phyloP scores from a whole-genome alignment of 1,139 yeast genomes.

The Hansenula anomala region DNA sequence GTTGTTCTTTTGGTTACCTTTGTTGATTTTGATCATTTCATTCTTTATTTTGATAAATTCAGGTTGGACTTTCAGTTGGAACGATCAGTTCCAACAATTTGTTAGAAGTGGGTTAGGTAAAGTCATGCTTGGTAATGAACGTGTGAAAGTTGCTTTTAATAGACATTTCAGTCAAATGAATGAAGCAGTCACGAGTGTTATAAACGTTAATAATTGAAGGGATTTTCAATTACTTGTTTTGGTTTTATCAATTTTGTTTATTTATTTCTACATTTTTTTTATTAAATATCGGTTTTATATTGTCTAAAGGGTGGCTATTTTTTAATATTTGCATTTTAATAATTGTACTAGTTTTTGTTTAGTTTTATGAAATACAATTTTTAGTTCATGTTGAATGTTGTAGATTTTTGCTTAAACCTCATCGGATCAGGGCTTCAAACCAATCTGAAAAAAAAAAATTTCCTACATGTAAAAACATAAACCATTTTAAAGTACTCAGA shows the following conservation, averaged over 20 bases:
- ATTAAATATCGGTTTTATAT: neutral
- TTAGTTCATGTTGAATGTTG: too few relatives aligned
- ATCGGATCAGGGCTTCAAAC: slow-evolving; percentile 1
- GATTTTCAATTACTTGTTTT: neutral
- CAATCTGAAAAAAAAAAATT: neutral
- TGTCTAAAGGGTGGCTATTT: neutral
- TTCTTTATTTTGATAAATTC: slow-evolving; percentile 47
- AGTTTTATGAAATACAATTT: neutral
- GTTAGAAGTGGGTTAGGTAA: slow-evolving; percentile 54
- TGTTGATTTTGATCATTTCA: slow-evolving; percentile 48
- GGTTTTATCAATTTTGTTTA: neutral
- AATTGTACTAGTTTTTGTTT: too few relatives aligned
- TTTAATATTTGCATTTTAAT: neutral
- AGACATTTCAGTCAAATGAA: slow-evolving; percentile 30
- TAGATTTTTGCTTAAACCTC: neutral
- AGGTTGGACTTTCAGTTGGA: slow-evolving; percentile 34
- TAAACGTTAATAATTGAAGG: slow-evolving; percentile 5
- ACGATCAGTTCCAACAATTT: slow-evolving; percentile 36
- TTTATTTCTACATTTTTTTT: neutral
- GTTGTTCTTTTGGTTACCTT: slow-evolving; percentile 84
- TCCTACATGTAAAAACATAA: neutral
- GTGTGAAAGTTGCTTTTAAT: slow-evolving; percentile 54
- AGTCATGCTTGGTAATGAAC: slow-evolving; percentile 63
- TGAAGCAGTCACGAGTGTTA: slow-evolving; percentile 29
- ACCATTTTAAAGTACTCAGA: too few relatives aligned